A percentile compares a stretch with the other conserved stretches of the same genome.
Evolutionary conservation across 2,329 filamentous ascomycete species (phyloP).

Genomic region (Chalaropsis thielavioides): DNA sequence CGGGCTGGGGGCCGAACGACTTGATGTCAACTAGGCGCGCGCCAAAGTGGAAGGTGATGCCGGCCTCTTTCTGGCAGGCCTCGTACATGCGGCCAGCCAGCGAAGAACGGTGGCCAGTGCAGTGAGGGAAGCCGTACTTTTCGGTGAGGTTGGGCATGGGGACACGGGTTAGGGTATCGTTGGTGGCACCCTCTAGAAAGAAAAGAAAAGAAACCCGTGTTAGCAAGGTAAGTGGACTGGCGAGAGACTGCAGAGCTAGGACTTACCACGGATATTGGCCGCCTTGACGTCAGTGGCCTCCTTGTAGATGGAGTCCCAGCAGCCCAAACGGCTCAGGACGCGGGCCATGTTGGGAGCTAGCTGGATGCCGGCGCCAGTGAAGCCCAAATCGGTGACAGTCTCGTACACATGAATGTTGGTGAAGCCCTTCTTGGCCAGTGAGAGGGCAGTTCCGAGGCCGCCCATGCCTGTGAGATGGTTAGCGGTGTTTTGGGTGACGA

Average conservation of each 20-base stretch:
- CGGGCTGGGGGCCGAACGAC: conserved; percentile 44
- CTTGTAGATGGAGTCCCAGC: conserved; percentile 54
- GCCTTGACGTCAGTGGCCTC: conserved; percentile 58
- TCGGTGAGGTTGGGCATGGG: conserved; percentile 50
- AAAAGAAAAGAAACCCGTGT: neutral
- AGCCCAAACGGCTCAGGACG: conserved; percentile 57
- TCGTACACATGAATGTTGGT: conserved; percentile 61
- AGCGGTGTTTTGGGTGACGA: neutral
- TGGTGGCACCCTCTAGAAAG: conserved; percentile 45
- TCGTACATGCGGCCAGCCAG: conserved; percentile 55
- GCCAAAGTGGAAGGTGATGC: conserved; percentile 55
- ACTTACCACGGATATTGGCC: conserved; percentile 55
- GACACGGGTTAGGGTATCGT: conserved; percentile 57
- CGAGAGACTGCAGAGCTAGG: neutral
- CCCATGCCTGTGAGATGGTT: conserved; percentile 49
- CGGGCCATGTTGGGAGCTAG: conserved; percentile 69
- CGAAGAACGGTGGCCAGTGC: conserved; percentile 62
- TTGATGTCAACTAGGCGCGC: conserved; percentile 40
- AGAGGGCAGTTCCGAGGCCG: conserved; percentile 55
- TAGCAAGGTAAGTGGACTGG: conserved; percentile 5
- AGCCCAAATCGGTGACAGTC: conserved; percentile 56
- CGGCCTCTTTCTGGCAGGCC: conserved; percentile 48
- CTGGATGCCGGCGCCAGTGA: conserved; percentile 75
- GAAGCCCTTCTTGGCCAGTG: conserved; percentile 64
- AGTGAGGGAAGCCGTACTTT: conserved; percentile 62